phyloP scores from a whole-genome alignment of 148 eudicot genomes.

The Persicaria tinctoria region DNA sequence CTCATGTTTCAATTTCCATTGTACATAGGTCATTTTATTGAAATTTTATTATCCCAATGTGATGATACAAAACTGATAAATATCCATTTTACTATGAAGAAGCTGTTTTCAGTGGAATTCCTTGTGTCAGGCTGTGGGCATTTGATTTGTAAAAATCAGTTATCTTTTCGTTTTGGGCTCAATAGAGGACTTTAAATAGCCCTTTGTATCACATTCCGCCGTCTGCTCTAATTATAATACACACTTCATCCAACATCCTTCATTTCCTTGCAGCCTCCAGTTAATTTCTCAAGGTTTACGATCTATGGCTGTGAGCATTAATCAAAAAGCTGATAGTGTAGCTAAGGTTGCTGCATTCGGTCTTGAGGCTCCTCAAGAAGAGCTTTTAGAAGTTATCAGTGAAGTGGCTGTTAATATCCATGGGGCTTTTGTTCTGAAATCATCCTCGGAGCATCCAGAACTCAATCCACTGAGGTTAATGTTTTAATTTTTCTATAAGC shows the following conservation, averaged over 20 bases:
- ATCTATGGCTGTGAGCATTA: conserved; percentile 50
- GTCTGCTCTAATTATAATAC: neutral
- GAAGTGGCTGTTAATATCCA: conserved; percentile 60
- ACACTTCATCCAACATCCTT: neutral
- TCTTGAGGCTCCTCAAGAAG: conserved; percentile 62
- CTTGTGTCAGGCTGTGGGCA: neutral
- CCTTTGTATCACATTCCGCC: neutral
- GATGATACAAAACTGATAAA: neutral
- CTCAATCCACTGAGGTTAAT: conserved; percentile 60
- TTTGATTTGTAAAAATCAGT: neutral
- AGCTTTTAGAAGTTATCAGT: conserved; percentile 42
- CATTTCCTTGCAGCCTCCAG: conserved; percentile 39
- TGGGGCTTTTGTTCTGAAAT: conserved; percentile 57
- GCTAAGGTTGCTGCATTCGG: conserved; percentile 43
- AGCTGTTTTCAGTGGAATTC: neutral
- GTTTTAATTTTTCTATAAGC: neutral
- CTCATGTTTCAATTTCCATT: neutral
- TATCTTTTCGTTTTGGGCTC: neutral
- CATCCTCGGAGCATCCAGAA: conserved; percentile 61
- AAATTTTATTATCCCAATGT: neutral
- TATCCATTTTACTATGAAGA: neutral
- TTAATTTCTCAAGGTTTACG: conserved; percentile 63
- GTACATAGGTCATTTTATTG: neutral
- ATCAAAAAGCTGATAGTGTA: conserved; percentile 39
- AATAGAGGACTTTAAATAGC: neutral